Percentiles rank a stretch among this genome's conserved stretches.
Evolutionary conservation across 2,329 filamentous ascomycete species (phyloP).

Genomic region (Diplodia seriata): DNA sequence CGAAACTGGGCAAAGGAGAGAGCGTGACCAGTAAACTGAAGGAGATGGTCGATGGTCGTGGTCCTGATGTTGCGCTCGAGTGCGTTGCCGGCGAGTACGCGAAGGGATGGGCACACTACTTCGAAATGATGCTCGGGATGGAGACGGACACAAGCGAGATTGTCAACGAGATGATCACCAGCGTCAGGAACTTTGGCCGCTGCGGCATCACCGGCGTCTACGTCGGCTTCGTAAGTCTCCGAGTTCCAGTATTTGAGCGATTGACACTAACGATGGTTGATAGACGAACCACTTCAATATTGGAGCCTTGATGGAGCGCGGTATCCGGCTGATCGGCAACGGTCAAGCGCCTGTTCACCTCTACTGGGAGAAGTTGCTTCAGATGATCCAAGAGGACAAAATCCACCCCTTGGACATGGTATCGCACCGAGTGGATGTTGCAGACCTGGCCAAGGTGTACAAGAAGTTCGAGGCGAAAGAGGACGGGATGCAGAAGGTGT

Average conservation of each 20-base stretch:
- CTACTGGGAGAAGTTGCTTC: conserved; percentile 82
- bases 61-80: conserved; percentile 78
- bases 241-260: conserved; percentile 23
- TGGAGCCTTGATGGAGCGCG: conserved; percentile 83
- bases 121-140: conserved; percentile 67
- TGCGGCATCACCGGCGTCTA: conserved; percentile 79
- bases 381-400: conserved; percentile 69
- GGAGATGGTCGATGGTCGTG: conserved; percentile 71
- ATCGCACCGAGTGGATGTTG: conserved; percentile 70
- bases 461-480: conserved; percentile 72
- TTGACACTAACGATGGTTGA: conserved; percentile 5
- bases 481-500: conserved; percentile 83
- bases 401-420: conserved; percentile 83
- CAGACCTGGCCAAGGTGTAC: conserved; percentile 60
- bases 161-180: conserved; percentile 78
- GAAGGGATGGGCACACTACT: conserved; percentile 67
- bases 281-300: conserved; percentile 84
- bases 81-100: conserved; percentile 69
- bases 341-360: conserved; percentile 77
- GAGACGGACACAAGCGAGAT: conserved; percentile 88
- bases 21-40: conserved; percentile 76
- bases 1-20: conserved; percentile 65
- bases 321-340: conserved; percentile 77
- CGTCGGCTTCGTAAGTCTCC: conserved; percentile 61
- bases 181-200: conserved; percentile 74